Percentiles rank a stretch among this genome's conserved stretches.
Evolutionary conservation across 1,139 yeast genomes (phyloP).

Genomic region (Arxiozyma telluris): DNA sequence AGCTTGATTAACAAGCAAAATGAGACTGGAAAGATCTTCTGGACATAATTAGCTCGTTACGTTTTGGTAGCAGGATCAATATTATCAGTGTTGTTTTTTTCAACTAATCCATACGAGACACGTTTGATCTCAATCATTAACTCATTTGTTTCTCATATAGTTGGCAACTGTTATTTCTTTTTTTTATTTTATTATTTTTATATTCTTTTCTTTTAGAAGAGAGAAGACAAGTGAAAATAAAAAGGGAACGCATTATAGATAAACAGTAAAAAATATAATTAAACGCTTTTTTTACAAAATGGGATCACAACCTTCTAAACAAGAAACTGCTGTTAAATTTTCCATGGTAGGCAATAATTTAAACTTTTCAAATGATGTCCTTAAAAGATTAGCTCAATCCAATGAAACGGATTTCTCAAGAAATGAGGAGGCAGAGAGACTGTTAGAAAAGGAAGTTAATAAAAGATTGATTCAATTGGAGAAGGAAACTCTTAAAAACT

Average conservation of each 20-base stretch:
- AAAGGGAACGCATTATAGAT: too few species aligned
- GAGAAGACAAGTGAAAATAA: too few species aligned
- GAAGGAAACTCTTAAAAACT: conserved; percentile 45
- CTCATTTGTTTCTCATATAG: too few species aligned
- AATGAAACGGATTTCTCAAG: conserved; percentile 78
- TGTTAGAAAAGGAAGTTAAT: conserved; percentile 68
- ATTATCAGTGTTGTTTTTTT: too few species aligned
- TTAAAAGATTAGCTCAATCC: conserved; percentile 62
- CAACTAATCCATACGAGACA: too few species aligned
- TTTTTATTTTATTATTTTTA: too few species aligned
- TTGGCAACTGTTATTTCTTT: background rate
- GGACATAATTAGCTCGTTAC: too few species aligned
- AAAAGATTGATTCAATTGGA: conserved; percentile 57
- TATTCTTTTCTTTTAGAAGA: too few species aligned
- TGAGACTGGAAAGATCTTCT: background rate
- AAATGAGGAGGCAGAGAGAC: conserved; percentile 67
- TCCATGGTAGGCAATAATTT: conserved; percentile 45
- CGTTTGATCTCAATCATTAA: too few species aligned
- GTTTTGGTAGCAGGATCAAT: too few species aligned
- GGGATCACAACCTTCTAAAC: conserved; percentile 16
- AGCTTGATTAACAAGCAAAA: too few species aligned
- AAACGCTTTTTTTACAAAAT: background rate
- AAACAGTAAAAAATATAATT: background rate
- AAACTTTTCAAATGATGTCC: conserved; percentile 59
- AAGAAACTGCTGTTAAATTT: conserved; percentile 34